Evolutionary conservation across 139 green algal species (phyloP).

Genomic region (Tetraselmis striata): DNA sequence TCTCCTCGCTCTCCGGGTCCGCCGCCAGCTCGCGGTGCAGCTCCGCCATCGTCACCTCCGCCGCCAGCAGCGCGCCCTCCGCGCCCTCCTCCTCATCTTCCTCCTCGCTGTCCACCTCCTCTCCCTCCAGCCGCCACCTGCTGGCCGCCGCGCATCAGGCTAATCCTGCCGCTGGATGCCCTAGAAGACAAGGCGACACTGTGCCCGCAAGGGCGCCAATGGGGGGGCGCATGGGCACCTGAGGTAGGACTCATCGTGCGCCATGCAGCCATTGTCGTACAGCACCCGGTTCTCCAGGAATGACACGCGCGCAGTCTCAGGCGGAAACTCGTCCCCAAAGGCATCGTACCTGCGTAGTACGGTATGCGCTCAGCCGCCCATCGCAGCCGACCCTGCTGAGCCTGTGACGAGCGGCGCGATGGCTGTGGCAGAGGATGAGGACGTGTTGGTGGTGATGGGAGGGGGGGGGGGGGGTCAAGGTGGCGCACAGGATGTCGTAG

Average conservation of each 20-base stretch:
- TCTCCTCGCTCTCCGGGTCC: not conserved
- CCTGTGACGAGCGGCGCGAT: too few relatives aligned
- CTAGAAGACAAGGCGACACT: too few relatives aligned
- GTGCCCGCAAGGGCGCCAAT: too few relatives aligned
- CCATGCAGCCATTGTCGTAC: not conserved
- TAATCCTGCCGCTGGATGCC: not conserved
- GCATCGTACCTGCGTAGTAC: not conserved
- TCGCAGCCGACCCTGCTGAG: too few relatives aligned
- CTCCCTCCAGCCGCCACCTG: not conserved
- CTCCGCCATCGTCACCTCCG: not conserved
- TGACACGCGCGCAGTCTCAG: not conserved
- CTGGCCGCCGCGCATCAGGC: not conserved
- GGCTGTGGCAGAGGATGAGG: too few relatives aligned
- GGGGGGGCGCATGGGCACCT: too few relatives aligned
- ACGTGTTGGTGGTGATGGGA: too few relatives aligned
- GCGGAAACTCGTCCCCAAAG: not conserved
- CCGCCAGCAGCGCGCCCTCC: not conserved
- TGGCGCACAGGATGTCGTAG: too few relatives aligned
- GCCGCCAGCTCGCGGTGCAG: not conserved
- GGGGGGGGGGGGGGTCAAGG: too few relatives aligned
- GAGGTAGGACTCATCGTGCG: not conserved
- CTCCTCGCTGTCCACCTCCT: not conserved
- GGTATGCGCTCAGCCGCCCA: too few relatives aligned
- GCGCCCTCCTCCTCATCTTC: not conserved
- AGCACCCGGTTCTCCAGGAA: not conserved